A percentile compares a stretch with the other conserved stretches of the same genome.
phyloP scores from a whole-genome alignment of 140 eudicot species.

The Cichorium intybus region DNA sequence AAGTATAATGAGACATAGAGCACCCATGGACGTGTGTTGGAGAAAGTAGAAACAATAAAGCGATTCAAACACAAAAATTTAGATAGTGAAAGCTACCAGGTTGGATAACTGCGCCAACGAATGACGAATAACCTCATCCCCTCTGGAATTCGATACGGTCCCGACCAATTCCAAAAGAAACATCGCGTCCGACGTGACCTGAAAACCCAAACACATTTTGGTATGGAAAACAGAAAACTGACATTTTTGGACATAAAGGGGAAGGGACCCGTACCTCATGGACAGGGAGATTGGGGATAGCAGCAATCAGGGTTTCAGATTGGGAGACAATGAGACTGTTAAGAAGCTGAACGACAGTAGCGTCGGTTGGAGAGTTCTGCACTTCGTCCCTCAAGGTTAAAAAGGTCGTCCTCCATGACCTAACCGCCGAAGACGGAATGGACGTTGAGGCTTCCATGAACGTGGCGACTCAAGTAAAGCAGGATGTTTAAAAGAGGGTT shows the following conservation, averaged over 20 bases:
- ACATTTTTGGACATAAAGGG: not conserved
- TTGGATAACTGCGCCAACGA: slow-evolving; percentile 42
- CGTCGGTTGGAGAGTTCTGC: slow-evolving; percentile 39
- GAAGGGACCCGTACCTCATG: slow-evolving; percentile 49
- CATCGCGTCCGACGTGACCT: slow-evolving; percentile 69
- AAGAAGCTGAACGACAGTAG: slow-evolving; percentile 41
- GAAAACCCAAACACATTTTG: slow-evolving; percentile 9
- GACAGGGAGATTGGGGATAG: slow-evolving; percentile 53
- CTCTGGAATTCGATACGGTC: slow-evolving; percentile 28
- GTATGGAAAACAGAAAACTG: not conserved
- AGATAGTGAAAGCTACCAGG: slow-evolving; percentile 41
- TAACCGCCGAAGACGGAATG: slow-evolving; percentile 33
- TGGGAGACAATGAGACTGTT: slow-evolving; percentile 53
- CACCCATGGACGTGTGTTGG: not conserved
- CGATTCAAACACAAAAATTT: not conserved
- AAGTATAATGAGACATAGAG: not conserved
- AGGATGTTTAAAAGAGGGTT: slow-evolving; percentile 16
- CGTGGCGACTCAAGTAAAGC: slow-evolving; percentile 5
- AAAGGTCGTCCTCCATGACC: slow-evolving; percentile 81
- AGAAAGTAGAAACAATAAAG: too few relatives aligned
- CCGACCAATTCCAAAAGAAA: slow-evolving; percentile 60
- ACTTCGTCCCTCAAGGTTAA: slow-evolving; percentile 75
- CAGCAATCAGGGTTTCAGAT: slow-evolving; percentile 52
- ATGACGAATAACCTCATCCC: slow-evolving; percentile 30
- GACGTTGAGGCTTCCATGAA: slow-evolving; percentile 36